Conservation (phyloP, 108 stramenopile species). For the Nitzschia sp. region DNA sequence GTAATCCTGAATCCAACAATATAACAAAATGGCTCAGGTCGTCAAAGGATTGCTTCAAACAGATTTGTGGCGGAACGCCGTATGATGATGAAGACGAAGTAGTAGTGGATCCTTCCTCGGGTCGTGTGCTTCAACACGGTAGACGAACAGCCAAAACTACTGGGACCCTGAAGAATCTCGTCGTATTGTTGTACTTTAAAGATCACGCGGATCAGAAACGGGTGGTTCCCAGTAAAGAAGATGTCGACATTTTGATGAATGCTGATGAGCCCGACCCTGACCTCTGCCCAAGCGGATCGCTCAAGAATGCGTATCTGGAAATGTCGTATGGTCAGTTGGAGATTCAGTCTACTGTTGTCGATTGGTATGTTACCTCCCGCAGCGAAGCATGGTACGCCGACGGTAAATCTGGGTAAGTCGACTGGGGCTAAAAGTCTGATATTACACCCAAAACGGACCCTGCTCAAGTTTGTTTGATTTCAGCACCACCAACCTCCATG, state of each 20-base stretch:
- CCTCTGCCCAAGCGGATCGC: conserved; percentile 33
- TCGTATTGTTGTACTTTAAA: conserved; percentile 31
- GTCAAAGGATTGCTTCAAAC: neutral
- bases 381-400: conserved; percentile 32
- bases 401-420: conserved; percentile 21
- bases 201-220: conserved; percentile 34
- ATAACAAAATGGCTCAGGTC: neutral
- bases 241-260: conserved; percentile 41
- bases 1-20: neutral
- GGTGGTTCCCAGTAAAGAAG: conserved; percentile 18
- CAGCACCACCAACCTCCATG: conserved; percentile 16
- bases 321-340: conserved; percentile 36
- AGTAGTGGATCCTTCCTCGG: too few species aligned
- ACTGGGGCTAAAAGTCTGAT: too few species aligned
- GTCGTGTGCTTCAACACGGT: too few species aligned
- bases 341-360: conserved; percentile 31
- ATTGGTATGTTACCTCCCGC: conserved; percentile 22
- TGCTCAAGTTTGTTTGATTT: neutral
- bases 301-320: conserved; percentile 31
- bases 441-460: neutral
- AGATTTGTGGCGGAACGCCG: neutral
- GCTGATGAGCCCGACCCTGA: conserved; percentile 12
- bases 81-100: neutral
- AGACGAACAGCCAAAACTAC: conserved; percentile 8
- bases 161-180: conserved; percentile 36